phyloP scores from a whole-genome alignment of 345 rosid species.

The Garcia nutans region DNA sequence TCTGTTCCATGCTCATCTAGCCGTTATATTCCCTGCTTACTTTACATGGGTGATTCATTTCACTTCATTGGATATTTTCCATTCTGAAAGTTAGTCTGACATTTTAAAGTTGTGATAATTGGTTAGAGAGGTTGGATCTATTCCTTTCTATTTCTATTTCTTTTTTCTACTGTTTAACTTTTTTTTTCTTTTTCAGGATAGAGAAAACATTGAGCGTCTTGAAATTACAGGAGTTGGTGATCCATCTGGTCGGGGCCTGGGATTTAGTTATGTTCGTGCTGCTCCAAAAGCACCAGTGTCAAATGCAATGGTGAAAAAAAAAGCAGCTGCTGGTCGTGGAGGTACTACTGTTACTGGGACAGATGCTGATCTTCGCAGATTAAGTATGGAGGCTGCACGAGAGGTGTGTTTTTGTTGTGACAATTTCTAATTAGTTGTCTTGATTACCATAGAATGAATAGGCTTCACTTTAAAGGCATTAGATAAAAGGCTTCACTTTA shows the following conservation, averaged over 20 bases:
- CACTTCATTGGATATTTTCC: neutral
- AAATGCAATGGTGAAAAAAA: conserved; percentile 71
- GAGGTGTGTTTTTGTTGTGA: conserved; percentile 51
- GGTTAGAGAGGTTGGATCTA: neutral
- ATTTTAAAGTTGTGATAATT: neutral
- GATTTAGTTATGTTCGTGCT: conserved; percentile 92
- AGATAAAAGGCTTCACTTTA: too few species aligned
- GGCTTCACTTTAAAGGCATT: too few species aligned
- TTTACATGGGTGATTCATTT: too few species aligned
- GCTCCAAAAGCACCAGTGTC: conserved; percentile 86
- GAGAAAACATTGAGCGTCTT: conserved; percentile 93
- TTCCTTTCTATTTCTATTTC: neutral
- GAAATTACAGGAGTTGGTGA: conserved; percentile 99
- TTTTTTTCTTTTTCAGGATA: conserved; percentile 58
- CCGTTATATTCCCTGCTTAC: neutral
- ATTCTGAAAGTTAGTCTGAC: neutral
- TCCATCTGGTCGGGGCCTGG: conserved; percentile 97
- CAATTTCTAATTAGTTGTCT: neutral
- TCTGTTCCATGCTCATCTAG: neutral
- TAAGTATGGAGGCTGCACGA: conserved; percentile 99
- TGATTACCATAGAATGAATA: neutral
- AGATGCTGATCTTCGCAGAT: conserved; percentile 97
- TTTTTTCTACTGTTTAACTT: too few species aligned
- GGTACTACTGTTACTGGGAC: conserved; percentile 95
- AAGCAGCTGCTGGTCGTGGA: conserved; percentile 80